Evolutionary conservation across 371 early-diverging fungal species (phyloP).

Genomic region (Rhizopus delemar): DNA sequence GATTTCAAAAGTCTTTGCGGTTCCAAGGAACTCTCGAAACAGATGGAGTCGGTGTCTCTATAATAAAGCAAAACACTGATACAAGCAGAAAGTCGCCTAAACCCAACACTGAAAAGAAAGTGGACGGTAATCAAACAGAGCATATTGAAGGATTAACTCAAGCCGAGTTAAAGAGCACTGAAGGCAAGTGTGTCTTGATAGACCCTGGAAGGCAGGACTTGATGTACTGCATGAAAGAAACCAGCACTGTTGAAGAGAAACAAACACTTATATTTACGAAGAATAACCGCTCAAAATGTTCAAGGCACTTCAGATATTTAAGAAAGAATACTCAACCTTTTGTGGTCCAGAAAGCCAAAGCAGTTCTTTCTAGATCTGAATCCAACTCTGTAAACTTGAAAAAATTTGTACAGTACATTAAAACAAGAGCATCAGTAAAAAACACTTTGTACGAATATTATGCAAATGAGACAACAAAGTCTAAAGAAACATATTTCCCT

Average conservation of each 20-base stretch:
- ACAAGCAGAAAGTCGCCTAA: constrained; percentile 1
- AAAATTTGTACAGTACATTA: constrained; percentile 2
- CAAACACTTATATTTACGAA: constrained; percentile 2
- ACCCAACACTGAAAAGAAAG: neutral
- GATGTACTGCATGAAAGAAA: constrained; percentile 3
- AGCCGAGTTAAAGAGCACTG: neutral
- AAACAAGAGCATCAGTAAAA: constrained; percentile 2
- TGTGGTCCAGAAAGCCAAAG: neutral
- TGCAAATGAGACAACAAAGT: neutral
- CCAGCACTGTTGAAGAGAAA: neutral
- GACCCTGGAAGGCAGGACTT: constrained; percentile 5
- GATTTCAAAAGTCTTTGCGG: neutral
- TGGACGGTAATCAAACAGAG: neutral
- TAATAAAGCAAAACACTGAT: constrained; percentile 2
- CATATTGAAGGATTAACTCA: neutral
- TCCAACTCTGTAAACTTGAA: neutral
- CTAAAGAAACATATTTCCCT: constrained; percentile 45
- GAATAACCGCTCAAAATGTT: neutral
- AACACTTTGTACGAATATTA: neutral
- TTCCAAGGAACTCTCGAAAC: constrained; percentile 10
- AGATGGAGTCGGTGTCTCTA: constrained; percentile 10
- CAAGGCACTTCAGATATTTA: constrained; percentile 1
- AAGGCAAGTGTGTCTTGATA: constrained; percentile 1
- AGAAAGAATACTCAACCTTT: neutral
- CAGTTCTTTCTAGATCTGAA: neutral